phyloP scores from a whole-genome alignment of 1,284 basidiomycete species.

The Schizophyllum commune region DNA sequence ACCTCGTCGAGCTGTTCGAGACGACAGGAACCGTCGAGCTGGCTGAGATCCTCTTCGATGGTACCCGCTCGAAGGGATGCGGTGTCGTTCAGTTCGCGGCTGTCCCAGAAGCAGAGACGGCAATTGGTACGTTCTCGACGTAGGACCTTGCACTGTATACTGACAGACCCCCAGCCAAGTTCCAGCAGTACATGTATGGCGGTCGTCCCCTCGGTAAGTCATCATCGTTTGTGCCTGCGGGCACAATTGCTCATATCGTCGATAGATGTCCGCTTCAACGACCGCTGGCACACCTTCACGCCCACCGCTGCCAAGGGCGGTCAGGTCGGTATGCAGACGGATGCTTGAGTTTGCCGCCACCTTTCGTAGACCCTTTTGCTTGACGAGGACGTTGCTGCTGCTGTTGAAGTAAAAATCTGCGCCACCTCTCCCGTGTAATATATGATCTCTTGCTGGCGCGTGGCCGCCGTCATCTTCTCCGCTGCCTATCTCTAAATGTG shows the following conservation, averaged over 20 bases:
- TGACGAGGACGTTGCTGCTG: no score
- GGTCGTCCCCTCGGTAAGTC: conserved; percentile 75
- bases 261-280: conserved; percentile 84
- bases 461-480: no score
- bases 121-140: conserved; percentile 56
- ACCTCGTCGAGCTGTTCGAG: conserved; percentile 95
- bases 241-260: conserved; percentile 2
- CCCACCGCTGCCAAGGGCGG: conserved; percentile 79
- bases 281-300: conserved; percentile 87
- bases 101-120: conserved; percentile 84
- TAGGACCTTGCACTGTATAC: neutral
- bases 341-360: neutral
- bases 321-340: conserved; percentile 23
- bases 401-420: no score
- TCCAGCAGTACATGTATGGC: conserved; percentile 88
- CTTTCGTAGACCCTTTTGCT: no score
- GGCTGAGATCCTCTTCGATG: conserved; percentile 91
- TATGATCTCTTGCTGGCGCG: no score
- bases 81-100: conserved; percentile 95
- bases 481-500: no score
- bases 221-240: neutral
- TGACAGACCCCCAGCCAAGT: conserved; percentile 54
- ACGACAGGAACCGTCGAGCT: conserved; percentile 92
- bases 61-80: conserved; percentile 84
- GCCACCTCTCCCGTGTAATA: no score